Percentiles rank a stretch among this genome's conserved stretches.
These are phyloP conservation scores for Ceratobasidium sp. DNA, from an alignment of 1,284 basidiomycete genomes.

Conservation along the genomic window DNA sequence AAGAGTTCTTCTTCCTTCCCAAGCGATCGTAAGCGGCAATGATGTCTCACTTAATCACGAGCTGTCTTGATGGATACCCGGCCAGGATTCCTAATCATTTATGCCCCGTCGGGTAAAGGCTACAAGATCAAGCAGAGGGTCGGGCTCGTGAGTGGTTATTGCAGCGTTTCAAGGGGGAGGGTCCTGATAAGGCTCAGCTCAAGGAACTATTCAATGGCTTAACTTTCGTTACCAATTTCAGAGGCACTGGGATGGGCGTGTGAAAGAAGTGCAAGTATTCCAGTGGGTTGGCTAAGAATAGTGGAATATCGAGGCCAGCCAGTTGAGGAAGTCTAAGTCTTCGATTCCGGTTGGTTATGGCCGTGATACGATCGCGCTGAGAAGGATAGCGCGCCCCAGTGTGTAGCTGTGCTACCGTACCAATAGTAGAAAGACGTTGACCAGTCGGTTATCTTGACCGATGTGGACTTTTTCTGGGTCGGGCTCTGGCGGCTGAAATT, in stretches of 20 bases:
- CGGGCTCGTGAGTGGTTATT: neutral
- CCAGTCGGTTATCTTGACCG: conserved; percentile 1
- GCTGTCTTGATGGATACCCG: neutral
- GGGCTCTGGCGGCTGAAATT: no score
- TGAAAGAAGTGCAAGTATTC: neutral
- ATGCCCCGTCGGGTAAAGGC: neutral
- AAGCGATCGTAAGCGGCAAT: conserved; percentile 40
- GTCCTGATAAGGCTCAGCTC: neutral
- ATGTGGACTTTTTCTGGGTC: no score
- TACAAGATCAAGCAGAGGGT: neutral
- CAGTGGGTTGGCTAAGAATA: neutral
- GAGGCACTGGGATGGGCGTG: conserved; percentile 16
- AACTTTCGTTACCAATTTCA: neutral
- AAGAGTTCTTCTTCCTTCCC: conserved; percentile 17
- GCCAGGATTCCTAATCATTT: neutral
- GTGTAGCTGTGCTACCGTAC: neutral
- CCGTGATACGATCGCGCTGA: neutral
- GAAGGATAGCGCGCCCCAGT: neutral
- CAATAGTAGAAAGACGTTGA: no score
- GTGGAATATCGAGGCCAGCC: conserved; percentile 5
- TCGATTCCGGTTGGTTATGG: neutral
- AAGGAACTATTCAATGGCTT: neutral
- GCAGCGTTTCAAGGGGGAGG: neutral
- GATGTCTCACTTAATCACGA: conserved; percentile 28
- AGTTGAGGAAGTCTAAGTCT: neutral